Evolutionary conservation across 345 rosid genomes (phyloP), one percentile per base, ranked within the genome.

Genomic region (Camelina sativa): DNA sequence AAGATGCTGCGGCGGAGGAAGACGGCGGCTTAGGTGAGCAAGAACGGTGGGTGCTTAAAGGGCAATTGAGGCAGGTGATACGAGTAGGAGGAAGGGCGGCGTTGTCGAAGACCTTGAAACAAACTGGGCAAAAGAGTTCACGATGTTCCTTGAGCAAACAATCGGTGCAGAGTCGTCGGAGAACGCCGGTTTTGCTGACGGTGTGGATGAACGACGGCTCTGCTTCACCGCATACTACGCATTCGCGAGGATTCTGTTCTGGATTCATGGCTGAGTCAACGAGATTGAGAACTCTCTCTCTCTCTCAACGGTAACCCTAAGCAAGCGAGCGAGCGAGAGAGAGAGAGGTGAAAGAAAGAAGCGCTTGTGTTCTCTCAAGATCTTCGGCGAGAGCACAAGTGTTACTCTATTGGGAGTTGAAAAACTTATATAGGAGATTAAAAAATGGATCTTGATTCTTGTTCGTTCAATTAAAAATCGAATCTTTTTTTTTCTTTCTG

Each of bases 111-210:
- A 67, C 69, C 2, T 63, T n/a, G 73, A 83, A 79, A 76, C 88
- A 87, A 74, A 85, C 38, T 1, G 87, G 82, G 72, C 91, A 87
- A 67, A 87, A 87, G 23, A 75, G 70, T 3, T 78, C 77, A 8
- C 62, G 78, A 73, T 83, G 82, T 50, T 63, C 78, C 53, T 82
- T 82, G 15, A 86, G 84, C 19, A 82, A 78, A 78, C 91, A 86
- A 28, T 86, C 76, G 52, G 87, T 80, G 79, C 91, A 86, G 44
- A 82, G 60, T 34, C 81, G 82, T 59, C 85, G 83, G 75, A 44
- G 72, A 30, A 22, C 46, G 57, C 69, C 79, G 48, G 74, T 28
- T 47, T 76, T 74, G 13, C 78, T 54, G 59, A 86, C 72, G 75
- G 65, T 72, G 81, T 83, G 85, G 73, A 82, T 80, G 34, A 86